Base-by-base conservation (phyloP, 2,329 filamentous ascomycete species). In the Didymella segeticola region DNA sequence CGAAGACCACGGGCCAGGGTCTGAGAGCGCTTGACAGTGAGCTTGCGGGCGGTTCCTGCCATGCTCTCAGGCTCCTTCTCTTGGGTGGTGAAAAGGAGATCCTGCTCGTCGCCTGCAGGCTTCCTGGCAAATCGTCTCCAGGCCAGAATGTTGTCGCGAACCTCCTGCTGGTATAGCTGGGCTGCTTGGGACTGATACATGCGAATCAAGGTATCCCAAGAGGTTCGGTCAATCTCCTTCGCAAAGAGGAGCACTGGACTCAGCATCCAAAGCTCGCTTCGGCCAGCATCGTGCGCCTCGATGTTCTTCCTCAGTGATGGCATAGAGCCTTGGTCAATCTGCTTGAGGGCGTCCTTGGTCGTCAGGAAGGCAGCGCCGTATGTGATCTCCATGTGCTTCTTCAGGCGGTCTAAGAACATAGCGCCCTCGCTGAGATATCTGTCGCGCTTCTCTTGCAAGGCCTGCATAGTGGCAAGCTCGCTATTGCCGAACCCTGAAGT, bases 21-120 rank as follows among this genome's bases (percentile, higher is more conserved):
- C 75, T 96, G 93, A 60, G 91, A 95, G 69, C 93, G 86, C 80
- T 96, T 96, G 47, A 98, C 93, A 0, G 93, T 98, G 57, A 98
- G 78, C 75, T 96, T 96, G 58, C 92, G 85, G 9, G 93, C 93
- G 86, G 17, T 90, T 84, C 69, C 67, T 17, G 70, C 65, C 43
- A 84, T 79, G 41, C 85, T 86, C 66, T 96, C 90, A 46, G 90
- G 87, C 68, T 97, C 92, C 70, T 96, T 96, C 69, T 97, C 93
- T 67, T 90, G 88, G 2, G 89, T 85, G 0, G 92, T 95, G 74
- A 98, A 98, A n/a, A 98, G 82, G 1, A 96, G 79, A 50, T 96
- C 91, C 43, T 83, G 80, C 64, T 96, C 92, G 33, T 96, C 91
- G 10, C 88, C 88, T 2, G 84, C 86, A 34, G 86, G 80, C 75